Evolutionary conservation across 2,329 filamentous ascomycete species (phyloP).

Genomic region (Ceratocystis colombiana): DNA sequence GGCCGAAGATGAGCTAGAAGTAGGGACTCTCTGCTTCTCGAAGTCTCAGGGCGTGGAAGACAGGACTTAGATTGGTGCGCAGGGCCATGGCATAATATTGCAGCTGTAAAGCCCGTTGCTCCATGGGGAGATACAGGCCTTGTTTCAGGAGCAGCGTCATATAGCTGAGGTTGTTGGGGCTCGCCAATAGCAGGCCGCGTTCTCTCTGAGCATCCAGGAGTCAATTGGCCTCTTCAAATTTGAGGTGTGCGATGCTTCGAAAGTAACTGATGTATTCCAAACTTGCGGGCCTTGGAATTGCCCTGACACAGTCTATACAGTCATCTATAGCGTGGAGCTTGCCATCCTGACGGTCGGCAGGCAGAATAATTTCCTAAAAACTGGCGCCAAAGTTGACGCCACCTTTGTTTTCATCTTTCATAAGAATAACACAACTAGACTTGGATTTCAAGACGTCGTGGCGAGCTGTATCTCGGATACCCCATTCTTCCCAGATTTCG

Average conservation of each 20-base stretch:
- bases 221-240: neutral
- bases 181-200: neutral
- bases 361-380: conserved; percentile 9
- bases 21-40: conserved; percentile 2
- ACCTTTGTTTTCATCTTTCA: no score
- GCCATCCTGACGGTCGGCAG: neutral
- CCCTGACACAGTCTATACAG: neutral
- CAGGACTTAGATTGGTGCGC: neutral
- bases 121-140: neutral
- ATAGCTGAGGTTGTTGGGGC: no score
- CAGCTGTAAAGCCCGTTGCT: neutral
- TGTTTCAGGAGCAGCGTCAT: neutral
- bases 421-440: neutral
- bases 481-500: conserved; percentile 1
- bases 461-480: neutral
- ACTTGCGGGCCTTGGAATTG: neutral
- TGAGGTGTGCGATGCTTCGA: neutral
- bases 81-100: conserved; percentile 1
- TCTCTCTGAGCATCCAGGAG: neutral
- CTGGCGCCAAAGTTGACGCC: neutral
- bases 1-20: conserved; percentile 7
- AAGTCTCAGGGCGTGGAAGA: neutral
- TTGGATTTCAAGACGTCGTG: neutral
- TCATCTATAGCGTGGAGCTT: neutral
- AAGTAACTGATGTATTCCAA: neutral